These are phyloP conservation scores for Peribolospora kevripleyi DNA, from an alignment of 768 basidiomycete species.

Conservation along the genomic window DNA sequence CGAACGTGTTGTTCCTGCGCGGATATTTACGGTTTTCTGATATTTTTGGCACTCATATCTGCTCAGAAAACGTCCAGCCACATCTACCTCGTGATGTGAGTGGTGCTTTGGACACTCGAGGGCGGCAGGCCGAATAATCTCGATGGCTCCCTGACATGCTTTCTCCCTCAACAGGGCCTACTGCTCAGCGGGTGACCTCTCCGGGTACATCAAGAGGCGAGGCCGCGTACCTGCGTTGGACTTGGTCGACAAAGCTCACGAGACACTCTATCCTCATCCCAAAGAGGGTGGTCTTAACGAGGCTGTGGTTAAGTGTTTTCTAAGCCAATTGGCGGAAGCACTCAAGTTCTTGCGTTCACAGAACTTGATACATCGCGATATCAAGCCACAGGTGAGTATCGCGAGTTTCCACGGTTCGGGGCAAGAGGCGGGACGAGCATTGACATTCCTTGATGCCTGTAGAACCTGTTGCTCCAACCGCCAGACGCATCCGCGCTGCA, in stretches of 20 bases:
- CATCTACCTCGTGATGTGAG: slow-evolving; percentile 58
- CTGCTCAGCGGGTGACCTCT: slow-evolving; percentile 86
- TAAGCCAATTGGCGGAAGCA: slow-evolving; percentile 76
- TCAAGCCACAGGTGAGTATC: slow-evolving; percentile 61
- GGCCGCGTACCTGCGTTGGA: slow-evolving; percentile 74
- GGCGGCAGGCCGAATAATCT: too few relatives aligned
- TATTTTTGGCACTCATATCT: not conserved
- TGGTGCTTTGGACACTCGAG: too few relatives aligned
- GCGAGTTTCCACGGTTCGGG: not conserved
- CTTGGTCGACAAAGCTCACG: slow-evolving; percentile 43
- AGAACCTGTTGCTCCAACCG: slow-evolving; percentile 79
- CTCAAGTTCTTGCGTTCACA: slow-evolving; percentile 72
- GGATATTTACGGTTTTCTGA: not conserved
- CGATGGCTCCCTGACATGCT: too few relatives aligned
- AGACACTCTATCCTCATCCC: slow-evolving; percentile 60
- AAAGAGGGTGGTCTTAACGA: slow-evolving; percentile 71
- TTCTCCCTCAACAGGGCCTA: slow-evolving; percentile 31
- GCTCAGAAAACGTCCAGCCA: slow-evolving; percentile 25
- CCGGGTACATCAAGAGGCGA: slow-evolving; percentile 92
- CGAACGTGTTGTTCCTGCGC: not conserved
- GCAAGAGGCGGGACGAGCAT: not conserved
- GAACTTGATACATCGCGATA: slow-evolving; percentile 84
- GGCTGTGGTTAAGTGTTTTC: slow-evolving; percentile 68
- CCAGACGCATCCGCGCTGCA: slow-evolving; percentile 50
- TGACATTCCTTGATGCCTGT: not conserved